phyloP scores from a whole-genome alignment of 257 asterid species.

The Nicotiana noctiflora region DNA sequence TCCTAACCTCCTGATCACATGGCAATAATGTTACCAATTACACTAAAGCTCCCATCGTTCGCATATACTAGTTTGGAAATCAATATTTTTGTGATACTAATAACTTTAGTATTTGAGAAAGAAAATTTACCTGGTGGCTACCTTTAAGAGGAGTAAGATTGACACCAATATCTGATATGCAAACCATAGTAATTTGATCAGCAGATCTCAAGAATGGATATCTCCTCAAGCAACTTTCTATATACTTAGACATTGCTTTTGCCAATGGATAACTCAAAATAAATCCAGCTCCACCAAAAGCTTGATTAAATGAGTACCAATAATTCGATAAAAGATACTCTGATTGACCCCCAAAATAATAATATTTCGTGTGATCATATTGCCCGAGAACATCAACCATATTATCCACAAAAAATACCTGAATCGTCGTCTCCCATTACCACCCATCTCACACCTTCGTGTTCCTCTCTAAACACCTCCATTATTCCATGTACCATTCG shows the following conservation, averaged over 20 bases:
- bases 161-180: constrained; percentile 61
- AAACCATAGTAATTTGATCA: constrained; percentile 48
- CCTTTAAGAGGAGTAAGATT: constrained; percentile 47
- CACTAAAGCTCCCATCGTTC: background rate
- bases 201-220: constrained; percentile 32
- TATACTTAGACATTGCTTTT: constrained; percentile 32
- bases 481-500: constrained; percentile 55
- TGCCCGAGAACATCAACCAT: constrained; percentile 36
- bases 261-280: constrained; percentile 57
- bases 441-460: constrained; percentile 45
- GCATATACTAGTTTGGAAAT: background rate
- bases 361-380: constrained; percentile 48
- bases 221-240: constrained; percentile 43
- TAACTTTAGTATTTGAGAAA: background rate
- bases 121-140: constrained; percentile 45
- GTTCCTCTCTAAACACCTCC: constrained; percentile 39
- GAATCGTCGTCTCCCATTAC: constrained; percentile 80
- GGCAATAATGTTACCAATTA: too few relatives aligned
- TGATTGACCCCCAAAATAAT: constrained; percentile 51
- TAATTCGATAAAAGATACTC: constrained; percentile 47
- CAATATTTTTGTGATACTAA: background rate
- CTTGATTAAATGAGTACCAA: constrained; percentile 50
- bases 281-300: constrained; percentile 72
- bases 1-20: too few relatives aligned
- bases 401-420: constrained; percentile 49